Percentiles rank a stretch among this genome's conserved stretches.
Evolutionary conservation across 441 rosid species (phyloP).

Genomic region (Mallotus repandus): DNA sequence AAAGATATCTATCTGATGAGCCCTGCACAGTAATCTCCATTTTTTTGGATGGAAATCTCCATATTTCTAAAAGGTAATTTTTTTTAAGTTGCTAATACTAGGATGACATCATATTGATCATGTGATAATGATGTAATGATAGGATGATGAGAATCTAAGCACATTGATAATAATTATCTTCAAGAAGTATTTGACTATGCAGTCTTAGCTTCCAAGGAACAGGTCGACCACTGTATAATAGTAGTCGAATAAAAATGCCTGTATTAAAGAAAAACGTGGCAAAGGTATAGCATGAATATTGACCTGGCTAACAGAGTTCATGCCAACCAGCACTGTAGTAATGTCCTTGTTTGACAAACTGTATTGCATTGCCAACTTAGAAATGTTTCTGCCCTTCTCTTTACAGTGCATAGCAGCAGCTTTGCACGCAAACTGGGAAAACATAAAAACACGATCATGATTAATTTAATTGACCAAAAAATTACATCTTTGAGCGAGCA

Average conservation of each 20-base stretch:
- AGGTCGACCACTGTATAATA: not conserved
- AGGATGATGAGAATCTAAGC: not conserved
- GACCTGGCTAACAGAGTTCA: conserved; percentile 84
- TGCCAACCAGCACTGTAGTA: conserved; percentile 78
- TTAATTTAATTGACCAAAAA: conserved; percentile 6
- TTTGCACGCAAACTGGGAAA: conserved; percentile 64
- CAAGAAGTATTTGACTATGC: not conserved
- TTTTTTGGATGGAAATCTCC: not conserved
- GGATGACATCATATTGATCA: not conserved
- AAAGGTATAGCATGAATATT: conserved; percentile 6
- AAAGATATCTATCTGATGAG: not conserved
- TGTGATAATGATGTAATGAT: not conserved
- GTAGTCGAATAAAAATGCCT: not conserved
- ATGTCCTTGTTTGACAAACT: conserved; percentile 76
- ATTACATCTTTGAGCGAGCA: conserved; percentile 4
- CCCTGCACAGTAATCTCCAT: not conserved
- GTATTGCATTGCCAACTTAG: conserved; percentile 86
- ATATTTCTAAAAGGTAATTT: too few relatives aligned
- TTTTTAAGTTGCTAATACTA: not conserved
- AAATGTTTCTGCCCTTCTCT: conserved; percentile 74
- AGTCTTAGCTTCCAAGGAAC: not conserved
- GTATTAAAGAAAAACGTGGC: conserved; percentile 8
- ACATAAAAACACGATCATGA: conserved; percentile 19
- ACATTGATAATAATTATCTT: not conserved
- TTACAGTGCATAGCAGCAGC: conserved; percentile 68